These are phyloP conservation scores for Aspergillus sp. DNA, from an alignment of 2,329 filamentous ascomycete species.

Conservation along the genomic window DNA sequence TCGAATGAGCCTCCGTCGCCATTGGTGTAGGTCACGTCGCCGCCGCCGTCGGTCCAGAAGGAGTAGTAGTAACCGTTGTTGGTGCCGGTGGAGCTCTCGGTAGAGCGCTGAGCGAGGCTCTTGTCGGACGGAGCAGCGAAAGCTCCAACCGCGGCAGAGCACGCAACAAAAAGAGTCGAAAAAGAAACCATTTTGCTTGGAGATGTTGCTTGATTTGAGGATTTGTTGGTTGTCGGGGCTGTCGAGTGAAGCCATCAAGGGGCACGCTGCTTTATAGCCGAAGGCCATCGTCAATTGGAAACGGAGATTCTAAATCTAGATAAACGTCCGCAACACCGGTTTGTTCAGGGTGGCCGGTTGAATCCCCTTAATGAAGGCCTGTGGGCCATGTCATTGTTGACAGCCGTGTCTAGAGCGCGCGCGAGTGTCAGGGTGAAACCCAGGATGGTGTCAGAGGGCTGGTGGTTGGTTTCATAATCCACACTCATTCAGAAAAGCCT, in stretches of 20 bases:
- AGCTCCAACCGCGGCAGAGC: slow-evolving; percentile 20
- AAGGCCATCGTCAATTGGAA: no score
- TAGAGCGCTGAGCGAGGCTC: slow-evolving; percentile 16
- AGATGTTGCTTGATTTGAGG: background rate
- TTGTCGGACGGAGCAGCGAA: slow-evolving; percentile 24
- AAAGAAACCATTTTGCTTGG: slow-evolving; percentile 26
- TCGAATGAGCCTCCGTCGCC: slow-evolving; percentile 46
- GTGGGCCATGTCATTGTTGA: no score
- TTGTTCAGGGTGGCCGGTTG: no score
- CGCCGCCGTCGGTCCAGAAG: slow-evolving; percentile 51
- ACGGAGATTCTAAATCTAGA: no score
- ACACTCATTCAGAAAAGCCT: no score
- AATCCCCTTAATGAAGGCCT: no score
- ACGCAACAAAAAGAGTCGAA: slow-evolving; percentile 23
- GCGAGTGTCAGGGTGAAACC: no score
- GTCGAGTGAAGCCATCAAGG: background rate
- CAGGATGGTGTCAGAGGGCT: no score
- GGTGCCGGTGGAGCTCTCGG: slow-evolving; percentile 30
- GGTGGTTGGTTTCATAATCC: no score
- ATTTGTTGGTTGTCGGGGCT: background rate
- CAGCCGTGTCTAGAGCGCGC: no score
- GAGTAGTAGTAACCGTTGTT: slow-evolving; percentile 51
- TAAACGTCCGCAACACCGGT: no score
- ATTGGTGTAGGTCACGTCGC: slow-evolving; percentile 49
- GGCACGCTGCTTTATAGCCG: no score